phyloP scores from a whole-genome alignment of 257 asterid species.

The Perilla frutescens region DNA sequence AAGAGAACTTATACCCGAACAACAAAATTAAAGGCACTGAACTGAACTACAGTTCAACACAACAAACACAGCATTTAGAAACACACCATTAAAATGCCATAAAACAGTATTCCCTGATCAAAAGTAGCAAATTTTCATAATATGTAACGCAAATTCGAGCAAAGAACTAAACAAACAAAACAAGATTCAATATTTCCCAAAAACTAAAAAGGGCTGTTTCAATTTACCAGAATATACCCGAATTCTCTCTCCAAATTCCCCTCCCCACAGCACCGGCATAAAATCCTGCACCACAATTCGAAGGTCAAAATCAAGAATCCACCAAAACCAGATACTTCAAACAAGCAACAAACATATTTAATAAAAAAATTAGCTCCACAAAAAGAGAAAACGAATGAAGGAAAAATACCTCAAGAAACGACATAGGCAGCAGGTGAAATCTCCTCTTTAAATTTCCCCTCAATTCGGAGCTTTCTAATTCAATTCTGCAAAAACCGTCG shows the following conservation, averaged over 20 bases:
- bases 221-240: conserved; percentile 59
- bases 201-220: not conserved
- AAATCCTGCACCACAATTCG: conserved; percentile 61
- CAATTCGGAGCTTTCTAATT: conserved; percentile 24
- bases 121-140: no score
- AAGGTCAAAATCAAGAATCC: conserved; percentile 11
- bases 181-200: not conserved
- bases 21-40: not conserved
- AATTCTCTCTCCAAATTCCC: conserved; percentile 43
- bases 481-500: conserved; percentile 12
- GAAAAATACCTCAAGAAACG: conserved; percentile 62
- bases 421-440: conserved; percentile 49
- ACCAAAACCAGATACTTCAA: conserved; percentile 31
- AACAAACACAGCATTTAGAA: not conserved
- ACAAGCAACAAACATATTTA: not conserved
- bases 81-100: not conserved
- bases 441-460: conserved; percentile 1
- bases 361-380: not conserved
- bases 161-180: not conserved
- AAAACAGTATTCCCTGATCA: not conserved
- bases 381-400: not conserved
- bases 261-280: conserved; percentile 53
- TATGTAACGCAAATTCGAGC: no score
- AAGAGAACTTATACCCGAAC: not conserved
- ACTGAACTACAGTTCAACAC: conserved; percentile 9